Evolutionary conservation across 768 basidiomycete species (phyloP), one percentile per base, ranked within the genome.

Genomic region (Psilocybe azurescens): DNA sequence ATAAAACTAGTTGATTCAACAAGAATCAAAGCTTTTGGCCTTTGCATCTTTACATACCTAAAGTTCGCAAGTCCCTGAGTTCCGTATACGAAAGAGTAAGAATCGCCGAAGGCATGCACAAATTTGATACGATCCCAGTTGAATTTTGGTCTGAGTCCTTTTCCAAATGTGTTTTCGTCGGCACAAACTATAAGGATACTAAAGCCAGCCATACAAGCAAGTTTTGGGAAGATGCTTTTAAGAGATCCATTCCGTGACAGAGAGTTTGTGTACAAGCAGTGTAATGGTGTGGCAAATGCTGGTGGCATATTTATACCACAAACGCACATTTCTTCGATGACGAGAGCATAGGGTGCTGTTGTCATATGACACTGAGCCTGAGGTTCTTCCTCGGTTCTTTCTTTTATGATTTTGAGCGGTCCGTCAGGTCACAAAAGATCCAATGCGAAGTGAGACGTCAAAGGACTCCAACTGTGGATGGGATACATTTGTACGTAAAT

Each of bases 51-150:
- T 16, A 52, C 68, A 36, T 49, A 79, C 84, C 84, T 84, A 65
- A 80, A 85, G 59, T 84, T 85, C n/a, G 82, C 75, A 58, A 68
- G 68, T 1, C 83, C 84, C 2, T 67, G 65, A 2, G 79, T 81
- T 0, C 84, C 84, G 67, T 83, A 79, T 0, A 86, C 82, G 60
- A 85, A 85, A 0, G 84, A 80, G 63, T 85, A 86, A 2, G 83
- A 85, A 65, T 85, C 85, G 3, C 84, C 85, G 63, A 86, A 86
- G 5, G 82, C 82, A 63, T 84, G 83, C 30, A 86, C 71, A 54
- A 79, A 80, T 69, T 76, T 71, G 28, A 79, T 78, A 5, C 65
- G 58, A 46, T 79, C 69, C 82, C 83, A 85, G 65, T 78, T 61
- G 66, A 85, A 81, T 46, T 56, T 59, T 9, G 64, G 52, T 48